Percentiles rank a stretch among this genome's conserved stretches.
Conservation (phyloP, 2,329 filamentous ascomycete species). For the Hypoxylon rubiginosum region DNA sequence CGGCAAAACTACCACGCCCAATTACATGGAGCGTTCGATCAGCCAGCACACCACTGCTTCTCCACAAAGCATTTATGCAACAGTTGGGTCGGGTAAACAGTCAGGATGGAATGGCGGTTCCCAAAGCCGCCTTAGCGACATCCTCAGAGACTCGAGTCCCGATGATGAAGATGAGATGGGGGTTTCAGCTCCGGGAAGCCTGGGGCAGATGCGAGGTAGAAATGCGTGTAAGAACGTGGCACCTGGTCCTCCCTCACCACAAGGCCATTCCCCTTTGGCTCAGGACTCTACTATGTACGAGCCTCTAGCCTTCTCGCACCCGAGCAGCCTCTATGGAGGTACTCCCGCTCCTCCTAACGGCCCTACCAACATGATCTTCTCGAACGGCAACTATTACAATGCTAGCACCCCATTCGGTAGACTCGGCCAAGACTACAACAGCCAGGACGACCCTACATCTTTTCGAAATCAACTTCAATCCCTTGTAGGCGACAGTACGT, state of each 20-base stretch:
- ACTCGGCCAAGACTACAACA: slow-evolving; percentile 43
- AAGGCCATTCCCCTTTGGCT: slow-evolving; percentile 42
- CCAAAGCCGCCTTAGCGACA: slow-evolving; percentile 14
- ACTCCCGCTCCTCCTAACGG: slow-evolving; percentile 53
- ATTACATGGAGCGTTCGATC: slow-evolving; percentile 39
- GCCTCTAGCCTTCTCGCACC: slow-evolving; percentile 60
- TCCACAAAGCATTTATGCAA: slow-evolving; percentile 36
- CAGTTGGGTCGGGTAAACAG: slow-evolving; percentile 33
- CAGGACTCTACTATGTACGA: slow-evolving; percentile 35
- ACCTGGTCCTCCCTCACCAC: slow-evolving; percentile 16
- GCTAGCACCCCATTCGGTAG: slow-evolving; percentile 47
- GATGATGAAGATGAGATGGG: slow-evolving; percentile 31
- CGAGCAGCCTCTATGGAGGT: slow-evolving; percentile 65
- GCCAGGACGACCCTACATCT: slow-evolving; percentile 45
- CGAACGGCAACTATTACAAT: slow-evolving; percentile 49
- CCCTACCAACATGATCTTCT: slow-evolving; percentile 41
- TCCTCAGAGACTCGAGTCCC: slow-evolving; percentile 22
- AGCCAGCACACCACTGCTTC: slow-evolving; percentile 27
- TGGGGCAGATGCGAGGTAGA: slow-evolving; percentile 15
- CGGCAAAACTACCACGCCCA: slow-evolving; percentile 17
- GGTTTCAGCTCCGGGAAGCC: slow-evolving; percentile 15
- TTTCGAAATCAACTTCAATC: slow-evolving; percentile 48
- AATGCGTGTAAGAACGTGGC: neutral
- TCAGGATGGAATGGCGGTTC: slow-evolving; percentile 2
- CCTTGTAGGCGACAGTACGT: slow-evolving; percentile 29